Conservation (phyloP, 768 basidiomycete species). For the Panus rudis region DNA sequence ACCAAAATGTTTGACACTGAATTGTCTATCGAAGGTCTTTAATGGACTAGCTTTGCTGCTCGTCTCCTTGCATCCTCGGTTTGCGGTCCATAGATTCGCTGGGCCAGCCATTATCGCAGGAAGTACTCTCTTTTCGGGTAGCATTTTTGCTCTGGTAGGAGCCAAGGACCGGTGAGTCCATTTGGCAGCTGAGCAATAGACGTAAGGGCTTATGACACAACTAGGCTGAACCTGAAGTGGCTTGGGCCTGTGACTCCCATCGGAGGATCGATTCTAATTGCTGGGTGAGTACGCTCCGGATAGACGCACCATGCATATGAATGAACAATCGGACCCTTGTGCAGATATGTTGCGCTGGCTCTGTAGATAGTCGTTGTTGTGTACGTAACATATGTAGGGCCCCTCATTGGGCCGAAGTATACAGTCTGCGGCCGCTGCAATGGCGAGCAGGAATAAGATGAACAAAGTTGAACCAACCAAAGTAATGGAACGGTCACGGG, state of each 20-base stretch:
- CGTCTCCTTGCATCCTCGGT: conserved; percentile 56
- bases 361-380: conserved; percentile 24
- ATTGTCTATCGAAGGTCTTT: conserved; percentile 39
- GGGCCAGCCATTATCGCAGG: conserved; percentile 61
- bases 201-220: background rate
- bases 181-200: conserved; percentile 1
- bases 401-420: too few relatives aligned
- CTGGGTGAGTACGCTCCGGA: conserved; percentile 42
- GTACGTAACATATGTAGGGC: background rate
- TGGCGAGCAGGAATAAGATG: background rate
- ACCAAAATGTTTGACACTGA: background rate
- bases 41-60: conserved; percentile 63
- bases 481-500: conserved; percentile 29
- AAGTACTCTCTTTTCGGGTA: conserved; percentile 53
- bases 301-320: background rate
- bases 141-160: conserved; percentile 46
- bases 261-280: conserved; percentile 58
- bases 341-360: conserved; percentile 48
- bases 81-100: conserved; percentile 53
- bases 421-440: too few relatives aligned
- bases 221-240: conserved; percentile 33
- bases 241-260: conserved; percentile 64
- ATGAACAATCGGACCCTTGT: background rate
- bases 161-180: conserved; percentile 30
- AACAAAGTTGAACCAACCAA: background rate